phyloP scores from a whole-genome alignment of 2,329 filamentous ascomycete genomes.

The Venturia pyrina region DNA sequence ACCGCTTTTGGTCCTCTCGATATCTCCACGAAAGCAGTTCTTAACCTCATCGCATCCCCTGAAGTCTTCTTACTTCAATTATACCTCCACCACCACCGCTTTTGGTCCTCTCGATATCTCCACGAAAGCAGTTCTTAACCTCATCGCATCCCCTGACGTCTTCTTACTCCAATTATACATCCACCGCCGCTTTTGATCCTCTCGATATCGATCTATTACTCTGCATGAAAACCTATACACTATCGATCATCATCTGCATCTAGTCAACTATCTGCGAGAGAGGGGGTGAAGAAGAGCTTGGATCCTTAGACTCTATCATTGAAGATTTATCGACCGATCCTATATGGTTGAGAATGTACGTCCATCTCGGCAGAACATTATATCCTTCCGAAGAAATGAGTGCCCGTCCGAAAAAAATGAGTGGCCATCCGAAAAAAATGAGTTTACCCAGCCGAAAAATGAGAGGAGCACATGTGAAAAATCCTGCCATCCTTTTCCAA shows the following conservation, averaged over 20 bases:
- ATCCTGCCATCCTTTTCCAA: background rate
- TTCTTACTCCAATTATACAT: background rate
- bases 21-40: too few species aligned
- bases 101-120: too few species aligned
- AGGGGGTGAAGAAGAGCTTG: constrained; percentile 1
- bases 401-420: background rate
- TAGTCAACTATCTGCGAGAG: too few species aligned
- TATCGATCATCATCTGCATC: too few species aligned
- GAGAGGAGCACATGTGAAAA: background rate
- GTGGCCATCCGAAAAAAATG: background rate
- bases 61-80: background rate
- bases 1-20: too few species aligned
- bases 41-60: background rate
- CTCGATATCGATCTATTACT: too few species aligned
- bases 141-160: background rate
- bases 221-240: too few species aligned
- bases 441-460: background rate
- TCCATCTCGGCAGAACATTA: background rate
- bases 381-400: background rate
- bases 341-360: background rate
- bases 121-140: background rate
- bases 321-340: background rate
- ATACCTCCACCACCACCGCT: background rate
- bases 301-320: background rate
- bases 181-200: background rate